Percentiles rank a stretch among this genome's conserved stretches.
Evolutionary conservation across 306 rosid species (phyloP).

Genomic region (Dalbergia oliveri): DNA sequence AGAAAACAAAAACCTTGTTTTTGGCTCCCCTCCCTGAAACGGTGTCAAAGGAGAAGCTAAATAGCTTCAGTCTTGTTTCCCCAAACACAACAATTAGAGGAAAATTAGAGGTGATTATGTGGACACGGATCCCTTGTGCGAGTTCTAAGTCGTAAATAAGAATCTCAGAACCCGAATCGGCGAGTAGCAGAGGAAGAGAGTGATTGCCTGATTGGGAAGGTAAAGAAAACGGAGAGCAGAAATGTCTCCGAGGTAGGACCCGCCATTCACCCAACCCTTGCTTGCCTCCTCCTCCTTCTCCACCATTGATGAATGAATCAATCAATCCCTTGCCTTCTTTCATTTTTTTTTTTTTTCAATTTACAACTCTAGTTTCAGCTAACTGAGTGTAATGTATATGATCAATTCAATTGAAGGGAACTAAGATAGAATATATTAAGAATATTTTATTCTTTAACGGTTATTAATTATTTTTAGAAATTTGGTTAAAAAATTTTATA

Average conservation of each 20-base stretch:
- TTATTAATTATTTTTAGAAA: too few species aligned
- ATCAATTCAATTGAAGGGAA: not conserved
- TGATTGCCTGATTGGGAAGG: conserved; percentile 49
- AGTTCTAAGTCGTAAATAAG: conserved; percentile 67
- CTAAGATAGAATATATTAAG: too few species aligned
- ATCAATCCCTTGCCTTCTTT: not conserved
- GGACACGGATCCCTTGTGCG: conserved; percentile 72
- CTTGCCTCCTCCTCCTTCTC: not conserved
- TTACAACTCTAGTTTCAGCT: not conserved
- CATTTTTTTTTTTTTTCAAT: not conserved
- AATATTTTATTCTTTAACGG: too few species aligned
- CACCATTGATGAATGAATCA: conserved; percentile 22
- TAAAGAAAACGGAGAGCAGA: conserved; percentile 89
- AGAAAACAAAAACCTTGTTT: too few species aligned
- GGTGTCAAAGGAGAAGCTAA: conserved; percentile 51
- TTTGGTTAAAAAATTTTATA: too few species aligned
- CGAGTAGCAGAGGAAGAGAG: conserved; percentile 75
- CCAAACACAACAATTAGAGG: conserved; percentile 67
- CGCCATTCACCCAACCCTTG: conserved; percentile 50
- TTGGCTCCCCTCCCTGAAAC: conserved; percentile 19
- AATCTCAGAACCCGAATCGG: conserved; percentile 85
- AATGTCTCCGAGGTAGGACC: conserved; percentile 84
- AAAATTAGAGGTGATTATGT: conserved; percentile 56
- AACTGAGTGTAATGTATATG: not conserved
- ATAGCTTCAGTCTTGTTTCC: conserved; percentile 78